Conservation (phyloP, 2,329 filamentous ascomycete species). For the Aspergillus ruber region DNA sequence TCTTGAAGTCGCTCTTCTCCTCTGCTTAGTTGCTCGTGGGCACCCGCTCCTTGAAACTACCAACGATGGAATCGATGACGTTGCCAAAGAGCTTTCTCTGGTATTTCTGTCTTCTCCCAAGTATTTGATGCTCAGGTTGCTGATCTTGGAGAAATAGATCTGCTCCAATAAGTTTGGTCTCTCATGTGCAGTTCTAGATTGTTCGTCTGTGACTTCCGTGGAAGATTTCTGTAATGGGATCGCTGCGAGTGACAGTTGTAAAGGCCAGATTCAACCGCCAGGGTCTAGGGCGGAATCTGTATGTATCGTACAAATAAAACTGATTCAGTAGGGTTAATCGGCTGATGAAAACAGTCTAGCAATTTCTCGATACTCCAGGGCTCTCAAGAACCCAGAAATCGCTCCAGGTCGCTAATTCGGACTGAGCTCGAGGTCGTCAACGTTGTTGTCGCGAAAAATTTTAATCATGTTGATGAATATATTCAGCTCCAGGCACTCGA, state of each 20-base stretch:
- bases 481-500: slow-evolving; percentile 76
- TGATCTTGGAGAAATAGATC: slow-evolving; percentile 43
- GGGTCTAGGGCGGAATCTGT: slow-evolving; percentile 16
- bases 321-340: neutral
- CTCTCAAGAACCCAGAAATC: slow-evolving; percentile 13
- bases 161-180: slow-evolving; percentile 67
- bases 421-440: slow-evolving; percentile 63
- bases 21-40: slow-evolving; percentile 73
- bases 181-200: slow-evolving; percentile 63
- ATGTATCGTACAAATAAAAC: slow-evolving; percentile 3
- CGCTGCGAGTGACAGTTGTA: slow-evolving; percentile 40
- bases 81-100: slow-evolving; percentile 68
- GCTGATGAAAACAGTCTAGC: slow-evolving; percentile 14
- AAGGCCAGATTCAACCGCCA: slow-evolving; percentile 8
- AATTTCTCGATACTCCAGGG: slow-evolving; percentile 11
- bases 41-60: slow-evolving; percentile 83
- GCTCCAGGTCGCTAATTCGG: slow-evolving; percentile 9
- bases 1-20: slow-evolving; percentile 76
- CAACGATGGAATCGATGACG: slow-evolving; percentile 53
- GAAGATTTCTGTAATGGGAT: slow-evolving; percentile 74
- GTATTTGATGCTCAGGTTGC: neutral
- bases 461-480: slow-evolving; percentile 64
- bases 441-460: slow-evolving; percentile 72
- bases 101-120: slow-evolving; percentile 36
- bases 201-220: slow-evolving; percentile 64